Percentiles rank a stretch among this genome's conserved stretches.
Conservation (phyloP, 176 grass and related monocot genomes). For the Triticum dicoccoides region DNA sequence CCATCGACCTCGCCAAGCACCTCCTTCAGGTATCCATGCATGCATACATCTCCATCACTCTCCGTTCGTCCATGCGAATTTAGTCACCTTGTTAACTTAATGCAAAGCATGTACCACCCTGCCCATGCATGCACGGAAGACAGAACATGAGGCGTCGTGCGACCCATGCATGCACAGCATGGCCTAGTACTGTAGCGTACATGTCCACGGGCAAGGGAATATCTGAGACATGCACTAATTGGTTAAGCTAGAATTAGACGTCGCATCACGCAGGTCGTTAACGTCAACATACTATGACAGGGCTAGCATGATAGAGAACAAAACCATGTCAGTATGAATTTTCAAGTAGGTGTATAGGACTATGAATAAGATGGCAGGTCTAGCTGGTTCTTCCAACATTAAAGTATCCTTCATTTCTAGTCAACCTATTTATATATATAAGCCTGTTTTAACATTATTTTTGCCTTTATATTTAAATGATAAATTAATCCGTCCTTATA, state of each 20-base stretch:
- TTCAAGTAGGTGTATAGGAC: not conserved
- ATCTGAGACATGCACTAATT: not conserved
- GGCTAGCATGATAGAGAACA: not conserved
- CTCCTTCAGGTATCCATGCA: constrained; percentile 54
- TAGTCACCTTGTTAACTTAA: not conserved
- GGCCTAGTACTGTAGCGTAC: not conserved
- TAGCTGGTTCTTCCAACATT: not conserved
- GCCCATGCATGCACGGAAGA: not conserved
- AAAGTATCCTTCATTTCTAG: not conserved
- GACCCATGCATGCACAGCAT: not conserved
- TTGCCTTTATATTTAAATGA: not conserved
- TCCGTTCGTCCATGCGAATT: not conserved
- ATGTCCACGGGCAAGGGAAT: not conserved
- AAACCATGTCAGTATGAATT: not conserved
- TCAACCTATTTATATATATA: not conserved
- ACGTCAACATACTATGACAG: not conserved
- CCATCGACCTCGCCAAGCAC: constrained; percentile 62
- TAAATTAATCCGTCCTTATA: not conserved
- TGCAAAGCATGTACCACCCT: not conserved
- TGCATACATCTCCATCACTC: not conserved
- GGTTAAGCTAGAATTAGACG: not conserved
- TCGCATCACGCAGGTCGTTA: constrained; percentile 1
- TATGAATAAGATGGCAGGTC: not conserved
- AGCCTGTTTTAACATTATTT: not conserved
- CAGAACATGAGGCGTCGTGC: not conserved